Conservation (phyloP, 768 basidiomycete species). For the Rhizopogon roseolus region DNA sequence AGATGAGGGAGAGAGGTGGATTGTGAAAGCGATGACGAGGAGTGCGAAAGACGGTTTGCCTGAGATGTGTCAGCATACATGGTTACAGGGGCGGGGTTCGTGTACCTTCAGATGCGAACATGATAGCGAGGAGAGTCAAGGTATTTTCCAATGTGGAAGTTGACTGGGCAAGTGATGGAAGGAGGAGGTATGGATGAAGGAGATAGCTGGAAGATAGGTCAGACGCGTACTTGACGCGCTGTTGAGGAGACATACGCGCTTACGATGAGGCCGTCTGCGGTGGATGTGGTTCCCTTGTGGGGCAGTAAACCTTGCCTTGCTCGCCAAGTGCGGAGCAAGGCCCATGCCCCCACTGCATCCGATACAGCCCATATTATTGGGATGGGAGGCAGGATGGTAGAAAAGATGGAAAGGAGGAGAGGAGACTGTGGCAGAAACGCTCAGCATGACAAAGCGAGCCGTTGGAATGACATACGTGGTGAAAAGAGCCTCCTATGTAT, state of each 20-base stretch:
- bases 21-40: slow-evolving; percentile 63
- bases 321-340: slow-evolving; percentile 64
- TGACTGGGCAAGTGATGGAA: slow-evolving; percentile 77
- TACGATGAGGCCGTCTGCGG: slow-evolving; percentile 1
- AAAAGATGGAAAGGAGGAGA: slow-evolving; percentile 70
- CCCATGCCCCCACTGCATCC: slow-evolving; percentile 67
- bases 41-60: slow-evolving; percentile 56
- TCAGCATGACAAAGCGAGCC: not conserved
- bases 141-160: slow-evolving; percentile 82
- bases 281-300: not conserved
- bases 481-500: slow-evolving; percentile 81
- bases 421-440: slow-evolving; percentile 57
- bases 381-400: slow-evolving; percentile 57
- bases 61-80: slow-evolving; percentile 21
- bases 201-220: slow-evolving; percentile 55
- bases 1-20: slow-evolving; percentile 71
- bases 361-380: slow-evolving; percentile 65
- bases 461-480: slow-evolving; percentile 57
- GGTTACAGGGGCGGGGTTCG: not conserved
- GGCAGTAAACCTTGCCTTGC: slow-evolving; percentile 60
- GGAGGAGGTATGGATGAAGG: slow-evolving; percentile 83
- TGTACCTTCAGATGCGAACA: slow-evolving; percentile 67
- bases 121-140: slow-evolving; percentile 57
- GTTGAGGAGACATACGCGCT: not conserved
- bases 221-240: slow-evolving; percentile 1